Percentiles rank a stretch among this genome's conserved stretches.
Conservation (phyloP, 306 rosid species). For the Lithocarpus polystachyus region DNA sequence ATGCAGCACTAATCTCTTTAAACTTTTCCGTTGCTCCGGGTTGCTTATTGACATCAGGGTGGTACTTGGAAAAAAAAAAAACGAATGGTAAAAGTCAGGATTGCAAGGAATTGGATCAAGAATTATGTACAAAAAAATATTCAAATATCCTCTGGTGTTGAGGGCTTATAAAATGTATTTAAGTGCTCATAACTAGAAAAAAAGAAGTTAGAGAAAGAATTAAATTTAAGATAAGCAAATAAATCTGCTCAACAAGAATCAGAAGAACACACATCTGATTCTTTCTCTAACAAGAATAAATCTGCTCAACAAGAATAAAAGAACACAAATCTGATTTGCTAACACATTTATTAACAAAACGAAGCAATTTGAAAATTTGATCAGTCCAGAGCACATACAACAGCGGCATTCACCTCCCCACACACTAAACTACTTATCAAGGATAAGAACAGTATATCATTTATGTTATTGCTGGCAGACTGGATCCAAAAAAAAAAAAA, state of each 20-base stretch:
- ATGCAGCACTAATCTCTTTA: constrained; percentile 94
- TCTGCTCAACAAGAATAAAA: not conserved
- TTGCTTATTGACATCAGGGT: constrained; percentile 97
- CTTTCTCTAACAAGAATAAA: too few relatives aligned
- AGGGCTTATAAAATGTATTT: not conserved
- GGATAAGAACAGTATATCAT: not conserved
- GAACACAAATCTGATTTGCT: not conserved
- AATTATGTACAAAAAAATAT: too few relatives aligned
- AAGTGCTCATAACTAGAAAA: not conserved
- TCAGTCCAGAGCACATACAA: not conserved
- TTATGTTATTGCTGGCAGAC: not conserved
- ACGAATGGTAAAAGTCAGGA: constrained; percentile 17
- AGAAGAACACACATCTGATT: not conserved
- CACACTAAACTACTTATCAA: not conserved
- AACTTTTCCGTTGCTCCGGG: constrained; percentile 94
- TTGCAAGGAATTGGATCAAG: not conserved
- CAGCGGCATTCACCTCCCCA: not conserved
- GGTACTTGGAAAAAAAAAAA: constrained; percentile 52
- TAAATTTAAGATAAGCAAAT: not conserved
- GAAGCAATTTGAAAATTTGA: not conserved
- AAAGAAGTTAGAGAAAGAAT: not conserved
- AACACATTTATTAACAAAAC: not conserved
- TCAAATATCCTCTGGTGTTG: too few relatives aligned
- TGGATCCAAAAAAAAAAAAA: not conserved
- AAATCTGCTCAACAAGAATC: not conserved